Percentiles rank a stretch among this genome's conserved stretches.
Conservation (phyloP, 1,284 basidiomycete genomes). For the Flammula alnicola region DNA sequence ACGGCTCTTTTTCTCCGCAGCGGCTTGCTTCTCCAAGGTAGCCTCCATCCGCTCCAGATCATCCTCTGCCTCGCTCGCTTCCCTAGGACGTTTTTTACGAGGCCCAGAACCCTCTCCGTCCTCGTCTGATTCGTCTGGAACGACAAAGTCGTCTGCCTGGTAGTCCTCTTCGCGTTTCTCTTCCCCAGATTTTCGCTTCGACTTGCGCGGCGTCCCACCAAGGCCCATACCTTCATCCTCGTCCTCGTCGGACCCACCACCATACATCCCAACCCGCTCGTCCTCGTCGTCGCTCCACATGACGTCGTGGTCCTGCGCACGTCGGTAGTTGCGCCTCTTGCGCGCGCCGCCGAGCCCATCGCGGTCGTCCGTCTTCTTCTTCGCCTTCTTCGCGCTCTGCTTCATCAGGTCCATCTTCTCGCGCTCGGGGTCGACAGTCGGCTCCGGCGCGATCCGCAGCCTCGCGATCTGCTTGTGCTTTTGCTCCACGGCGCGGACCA, state of each 20-base stretch:
- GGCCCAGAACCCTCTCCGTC: slow-evolving; percentile 45
- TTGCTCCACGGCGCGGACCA: slow-evolving; percentile 86
- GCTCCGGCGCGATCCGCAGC: slow-evolving; percentile 76
- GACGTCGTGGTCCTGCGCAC: slow-evolving; percentile 47
- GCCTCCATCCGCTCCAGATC: slow-evolving; percentile 76
- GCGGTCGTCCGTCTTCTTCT: slow-evolving; percentile 53
- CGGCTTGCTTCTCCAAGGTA: slow-evolving; percentile 54
- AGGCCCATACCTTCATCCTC: slow-evolving; percentile 39
- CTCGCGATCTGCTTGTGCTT: slow-evolving; percentile 82
- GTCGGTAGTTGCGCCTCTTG: slow-evolving; percentile 53
- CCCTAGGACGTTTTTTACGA: slow-evolving; percentile 42
- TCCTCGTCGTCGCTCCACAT: slow-evolving; percentile 66
- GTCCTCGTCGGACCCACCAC: slow-evolving; percentile 50
- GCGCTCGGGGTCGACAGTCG: slow-evolving; percentile 72
- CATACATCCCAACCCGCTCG: slow-evolving; percentile 55
- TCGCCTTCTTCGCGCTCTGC: slow-evolving; percentile 64
- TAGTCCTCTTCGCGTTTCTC: slow-evolving; percentile 60
- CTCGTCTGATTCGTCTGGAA: slow-evolving; percentile 75
- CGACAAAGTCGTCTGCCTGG: slow-evolving; percentile 82
- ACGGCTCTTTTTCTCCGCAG: slow-evolving; percentile 25
- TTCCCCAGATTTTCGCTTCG: slow-evolving; percentile 46
- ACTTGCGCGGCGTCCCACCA: slow-evolving; percentile 44
- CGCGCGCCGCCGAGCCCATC: slow-evolving; percentile 50
- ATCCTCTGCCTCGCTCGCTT: slow-evolving; percentile 54
- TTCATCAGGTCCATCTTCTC: slow-evolving; percentile 74